Evolutionary conservation across 148 eudicot species (phyloP).

Genomic region (Beta vulgaris): DNA sequence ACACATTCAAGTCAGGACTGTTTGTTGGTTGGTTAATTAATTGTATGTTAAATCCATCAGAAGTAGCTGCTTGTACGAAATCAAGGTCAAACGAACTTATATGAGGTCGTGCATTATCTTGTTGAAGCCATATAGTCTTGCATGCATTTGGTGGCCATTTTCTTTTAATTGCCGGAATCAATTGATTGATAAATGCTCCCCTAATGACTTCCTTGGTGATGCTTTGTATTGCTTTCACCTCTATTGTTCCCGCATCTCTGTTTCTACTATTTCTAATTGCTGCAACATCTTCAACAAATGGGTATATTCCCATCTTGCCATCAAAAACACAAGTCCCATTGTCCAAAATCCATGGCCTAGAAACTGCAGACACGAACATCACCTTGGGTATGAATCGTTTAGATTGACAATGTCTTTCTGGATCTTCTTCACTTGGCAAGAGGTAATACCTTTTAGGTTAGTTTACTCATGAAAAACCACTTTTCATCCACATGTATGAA

Average conservation of each 20-base stretch:
- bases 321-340: background rate
- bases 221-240: background rate
- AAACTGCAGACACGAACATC: constrained; percentile 5
- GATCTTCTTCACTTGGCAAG: background rate
- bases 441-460: background rate
- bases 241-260: background rate
- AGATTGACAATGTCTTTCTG: background rate
- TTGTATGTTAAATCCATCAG: background rate
- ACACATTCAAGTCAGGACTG: background rate
- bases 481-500: background rate
- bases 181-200: background rate
- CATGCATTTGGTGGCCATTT: constrained; percentile 1
- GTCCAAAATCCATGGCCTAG: background rate
- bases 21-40: background rate
- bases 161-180: background rate
- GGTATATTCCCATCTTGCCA: constrained; percentile 1
- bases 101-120: constrained; percentile 9
- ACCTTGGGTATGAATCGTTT: constrained; percentile 1
- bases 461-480: background rate
- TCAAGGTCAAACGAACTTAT: background rate
- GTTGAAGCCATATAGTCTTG: constrained; percentile 4
- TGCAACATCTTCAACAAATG: background rate
- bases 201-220: background rate
- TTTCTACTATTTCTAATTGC: background rate
- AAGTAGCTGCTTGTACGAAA: background rate